Conservation (phyloP, 257 asterid genomes). For the Penstemon eatonii region DNA sequence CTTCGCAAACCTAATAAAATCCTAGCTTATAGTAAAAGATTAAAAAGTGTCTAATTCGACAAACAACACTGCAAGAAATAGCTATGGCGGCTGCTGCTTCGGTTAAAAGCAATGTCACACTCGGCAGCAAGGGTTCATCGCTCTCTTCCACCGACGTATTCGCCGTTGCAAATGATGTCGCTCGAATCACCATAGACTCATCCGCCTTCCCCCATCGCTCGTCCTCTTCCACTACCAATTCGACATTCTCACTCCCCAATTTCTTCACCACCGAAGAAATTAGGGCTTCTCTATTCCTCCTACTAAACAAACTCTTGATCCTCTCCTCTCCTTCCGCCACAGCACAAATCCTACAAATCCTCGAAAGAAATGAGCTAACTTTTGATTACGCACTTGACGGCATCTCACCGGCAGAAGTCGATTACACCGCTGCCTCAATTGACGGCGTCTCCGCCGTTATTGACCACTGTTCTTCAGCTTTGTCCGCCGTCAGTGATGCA, state of each 20-base stretch:
- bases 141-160: conserved; percentile 56
- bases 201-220: conserved; percentile 53
- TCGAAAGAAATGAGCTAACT: conserved; percentile 27
- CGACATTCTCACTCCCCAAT: conserved; percentile 44
- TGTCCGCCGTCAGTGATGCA: conserved; percentile 55
- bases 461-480: conserved; percentile 50
- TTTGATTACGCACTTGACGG: conserved; percentile 30
- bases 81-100: conserved; percentile 17
- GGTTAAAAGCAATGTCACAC: conserved; percentile 44
- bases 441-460: conserved; percentile 65
- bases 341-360: conserved; percentile 44
- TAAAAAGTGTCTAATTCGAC: no score
- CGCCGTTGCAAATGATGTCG: conserved; percentile 44
- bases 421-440: conserved; percentile 49
- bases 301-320: conserved; percentile 58
- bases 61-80: no score
- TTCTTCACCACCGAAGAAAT: conserved; percentile 47
- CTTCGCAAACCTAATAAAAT: no score
- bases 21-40: no score
- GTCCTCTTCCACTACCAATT: conserved; percentile 31
- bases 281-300: conserved; percentile 62
- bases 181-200: conserved; percentile 51
- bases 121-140: conserved; percentile 71
- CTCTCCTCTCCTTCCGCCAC: conserved; percentile 44
- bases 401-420: conserved; percentile 26